These are phyloP conservation scores for Periglandula ipomoeae DNA, from an alignment of 2,329 filamentous ascomycete genomes.

Conservation along the genomic window DNA sequence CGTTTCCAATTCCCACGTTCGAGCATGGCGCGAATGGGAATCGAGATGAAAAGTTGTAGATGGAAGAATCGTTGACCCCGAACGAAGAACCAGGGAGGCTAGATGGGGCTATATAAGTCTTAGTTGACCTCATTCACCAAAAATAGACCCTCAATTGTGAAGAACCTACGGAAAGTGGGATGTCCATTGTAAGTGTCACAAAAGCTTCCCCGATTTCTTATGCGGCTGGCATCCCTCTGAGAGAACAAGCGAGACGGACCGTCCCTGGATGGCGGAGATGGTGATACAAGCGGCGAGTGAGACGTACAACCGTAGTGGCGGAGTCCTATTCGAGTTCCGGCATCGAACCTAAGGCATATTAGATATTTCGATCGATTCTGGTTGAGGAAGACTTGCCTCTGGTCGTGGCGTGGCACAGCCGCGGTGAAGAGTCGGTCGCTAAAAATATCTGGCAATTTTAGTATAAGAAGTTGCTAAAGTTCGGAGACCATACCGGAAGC, in stretches of 20 bases:
- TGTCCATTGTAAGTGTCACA: conserved; percentile 6
- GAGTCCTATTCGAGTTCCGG: conserved; percentile 23
- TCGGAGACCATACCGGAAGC: conserved; percentile 15
- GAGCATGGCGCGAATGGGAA: conserved; percentile 17
- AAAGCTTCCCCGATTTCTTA: conserved; percentile 10
- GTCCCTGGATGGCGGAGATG: conserved; percentile 22
- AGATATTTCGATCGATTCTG: conserved; percentile 1
- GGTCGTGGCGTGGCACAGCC: conserved; percentile 12
- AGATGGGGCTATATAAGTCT: conserved; percentile 16
- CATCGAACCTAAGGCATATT: conserved; percentile 20
- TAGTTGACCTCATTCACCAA: background rate
- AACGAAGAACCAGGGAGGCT: conserved; percentile 19
- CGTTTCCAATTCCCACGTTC: conserved; percentile 17
- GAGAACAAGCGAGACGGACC: conserved; percentile 16
- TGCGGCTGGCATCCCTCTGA: conserved; percentile 14
- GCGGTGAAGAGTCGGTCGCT: conserved; percentile 15
- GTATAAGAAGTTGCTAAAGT: background rate
- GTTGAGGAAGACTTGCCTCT: conserved; percentile 14
- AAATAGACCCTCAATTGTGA: background rate
- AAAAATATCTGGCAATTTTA: conserved; percentile 17
- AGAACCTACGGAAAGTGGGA: conserved; percentile 8
- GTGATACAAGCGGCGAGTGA: conserved; percentile 29
- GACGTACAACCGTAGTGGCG: conserved; percentile 27
- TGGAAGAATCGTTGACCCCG: conserved; percentile 20
- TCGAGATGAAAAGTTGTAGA: conserved; percentile 21